phyloP scores from a whole-genome alignment of 2,329 filamentous ascomycete species.

The Cladosporium cucumerinum region DNA sequence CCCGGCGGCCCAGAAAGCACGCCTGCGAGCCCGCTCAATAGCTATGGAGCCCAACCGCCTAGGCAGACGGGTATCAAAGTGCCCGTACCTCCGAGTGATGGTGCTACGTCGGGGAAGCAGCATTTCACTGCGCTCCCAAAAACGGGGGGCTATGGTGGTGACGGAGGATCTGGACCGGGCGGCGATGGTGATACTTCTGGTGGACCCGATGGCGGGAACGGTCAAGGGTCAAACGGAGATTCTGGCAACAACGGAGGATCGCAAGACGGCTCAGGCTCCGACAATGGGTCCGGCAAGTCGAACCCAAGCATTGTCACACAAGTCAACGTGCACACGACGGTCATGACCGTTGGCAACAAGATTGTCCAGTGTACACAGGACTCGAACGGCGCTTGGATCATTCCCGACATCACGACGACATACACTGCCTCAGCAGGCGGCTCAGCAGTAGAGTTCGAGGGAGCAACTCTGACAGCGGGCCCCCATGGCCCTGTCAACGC shows the following conservation, averaged over 20 bases:
- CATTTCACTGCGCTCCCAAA: slow-evolving; percentile 13
- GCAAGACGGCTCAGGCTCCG: neutral
- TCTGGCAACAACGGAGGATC: neutral
- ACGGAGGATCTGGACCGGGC: neutral
- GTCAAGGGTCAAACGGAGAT: neutral
- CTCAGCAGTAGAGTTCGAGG: neutral
- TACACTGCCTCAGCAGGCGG: slow-evolving; percentile 1
- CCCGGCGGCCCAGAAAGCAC: neutral
- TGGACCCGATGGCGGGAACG: neutral
- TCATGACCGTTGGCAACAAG: slow-evolving; percentile 10
- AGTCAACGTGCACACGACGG: slow-evolving; percentile 7
- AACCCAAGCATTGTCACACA: neutral
- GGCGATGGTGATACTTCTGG: neutral
- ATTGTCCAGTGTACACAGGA: slow-evolving; percentile 1
- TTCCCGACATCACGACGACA: neutral
- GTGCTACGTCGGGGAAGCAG: neutral
- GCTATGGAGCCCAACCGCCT: slow-evolving; percentile 1
- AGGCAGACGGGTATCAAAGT: slow-evolving; percentile 8
- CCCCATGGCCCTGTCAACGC: neutral
- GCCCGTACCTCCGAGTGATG: neutral
- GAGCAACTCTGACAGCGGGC: slow-evolving; percentile 3
- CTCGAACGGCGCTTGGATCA: slow-evolving; percentile 1
- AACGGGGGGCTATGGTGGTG: neutral
- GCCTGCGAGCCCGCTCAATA: slow-evolving; percentile 8
- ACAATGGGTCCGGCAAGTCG: neutral